Evolutionary conservation across 1,284 basidiomycete species (phyloP), one percentile per base, ranked within the genome.

Genomic region (Thelephora terrestris): DNA sequence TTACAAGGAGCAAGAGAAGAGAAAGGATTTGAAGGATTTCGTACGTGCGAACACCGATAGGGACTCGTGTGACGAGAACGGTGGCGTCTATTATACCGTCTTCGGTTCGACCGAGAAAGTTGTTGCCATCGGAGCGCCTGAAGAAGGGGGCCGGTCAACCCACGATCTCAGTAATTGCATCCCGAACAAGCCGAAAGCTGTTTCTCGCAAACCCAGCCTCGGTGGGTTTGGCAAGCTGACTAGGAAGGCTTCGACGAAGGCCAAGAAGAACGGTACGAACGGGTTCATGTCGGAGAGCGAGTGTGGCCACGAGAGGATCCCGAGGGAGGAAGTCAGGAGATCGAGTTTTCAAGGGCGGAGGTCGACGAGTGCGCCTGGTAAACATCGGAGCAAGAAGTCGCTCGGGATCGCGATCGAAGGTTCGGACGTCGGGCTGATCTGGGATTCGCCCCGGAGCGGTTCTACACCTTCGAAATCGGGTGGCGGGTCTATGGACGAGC

Each of bases 1-100:
- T 3, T 82, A 82, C 58, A 79, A 76, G 57, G 69, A 71, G 46
- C 76, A 76, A 52, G 71, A 69, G 52, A 61, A 63, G 23, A 61
- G 63, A 4, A 62, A 68, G 3, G 60, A 62, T 43, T 46, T 52
- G 38, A 46, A 60, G 32, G 57, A 57, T 37, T 53, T 47, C 50
- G 38, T 53, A 17, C 50, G 49, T 18, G 40, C 40, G 14, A 52
- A 43, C 6, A 53, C 55, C 24, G 55, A 50, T n/a, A 23, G 25
- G 14, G 55, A 55, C 20, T 57, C 56, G 23, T 55, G 57, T 16
- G 58, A 58, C 25, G 52, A 53, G 44, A 56, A 50, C 9, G 52
- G 46, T 20, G 58, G 56, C 16, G 76, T 77, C 17, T 78, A 76
- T 47, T 76, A 76, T 54, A 77, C 77, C 1, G 71, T 79, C 5